A percentile compares a stretch with the other conserved stretches of the same genome.
phyloP scores from a whole-genome alignment of 2,329 filamentous ascomycete species.

The Lachnellula willkommii region DNA sequence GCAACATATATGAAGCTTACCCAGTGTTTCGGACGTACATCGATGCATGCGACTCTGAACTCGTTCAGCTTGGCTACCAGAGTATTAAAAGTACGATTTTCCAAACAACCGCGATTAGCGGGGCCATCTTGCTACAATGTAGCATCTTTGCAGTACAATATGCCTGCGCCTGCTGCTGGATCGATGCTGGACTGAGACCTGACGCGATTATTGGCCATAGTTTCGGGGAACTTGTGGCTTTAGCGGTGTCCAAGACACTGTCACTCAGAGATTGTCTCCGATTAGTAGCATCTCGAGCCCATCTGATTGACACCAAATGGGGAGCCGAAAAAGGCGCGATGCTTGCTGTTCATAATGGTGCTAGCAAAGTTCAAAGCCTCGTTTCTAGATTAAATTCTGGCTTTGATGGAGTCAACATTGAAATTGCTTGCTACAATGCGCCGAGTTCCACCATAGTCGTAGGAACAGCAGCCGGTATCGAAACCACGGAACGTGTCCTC shows the following conservation, averaged over 20 bases:
- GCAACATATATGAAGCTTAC: too few species aligned
- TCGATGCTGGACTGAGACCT: not conserved
- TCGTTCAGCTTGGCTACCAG: too few species aligned
- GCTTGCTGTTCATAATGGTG: not conserved
- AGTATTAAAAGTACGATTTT: too few species aligned
- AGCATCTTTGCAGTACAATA: too few species aligned
- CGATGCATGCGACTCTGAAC: too few species aligned
- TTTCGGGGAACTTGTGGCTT: not conserved
- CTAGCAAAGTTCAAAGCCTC: not conserved
- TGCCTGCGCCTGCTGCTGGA: constrained; percentile 2
- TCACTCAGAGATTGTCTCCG: not conserved
- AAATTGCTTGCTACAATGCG: not conserved
- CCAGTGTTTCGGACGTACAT: too few species aligned
- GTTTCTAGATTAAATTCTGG: not conserved
- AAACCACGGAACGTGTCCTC: constrained; percentile 10
- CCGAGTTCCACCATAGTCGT: not conserved
- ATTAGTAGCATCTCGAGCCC: not conserved
- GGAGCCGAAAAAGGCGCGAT: not conserved
- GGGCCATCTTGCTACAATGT: too few species aligned
- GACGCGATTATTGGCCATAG: not conserved
- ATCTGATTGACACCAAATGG: not conserved
- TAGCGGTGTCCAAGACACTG: not conserved
- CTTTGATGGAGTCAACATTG: not conserved
- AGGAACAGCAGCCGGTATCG: not conserved
- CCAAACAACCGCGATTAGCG: too few species aligned